phyloP scores from a whole-genome alignment of 2,329 filamentous ascomycete species.

The Periconia sp. region DNA sequence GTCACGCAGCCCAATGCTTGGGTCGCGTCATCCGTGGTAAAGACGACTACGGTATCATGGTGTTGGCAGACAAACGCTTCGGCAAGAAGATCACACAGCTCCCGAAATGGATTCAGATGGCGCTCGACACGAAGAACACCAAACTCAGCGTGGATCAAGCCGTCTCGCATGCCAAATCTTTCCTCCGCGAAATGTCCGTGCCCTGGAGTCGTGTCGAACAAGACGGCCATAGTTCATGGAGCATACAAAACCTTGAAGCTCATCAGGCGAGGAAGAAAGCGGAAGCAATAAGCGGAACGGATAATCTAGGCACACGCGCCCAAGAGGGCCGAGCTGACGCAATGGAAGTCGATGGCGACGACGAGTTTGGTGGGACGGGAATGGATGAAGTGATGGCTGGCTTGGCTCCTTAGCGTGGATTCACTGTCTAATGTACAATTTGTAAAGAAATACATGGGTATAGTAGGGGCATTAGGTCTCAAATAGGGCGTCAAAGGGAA shows the following conservation, averaged over 20 bases:
- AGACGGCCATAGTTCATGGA: slow-evolving; percentile 94
- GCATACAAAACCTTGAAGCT: slow-evolving; percentile 73
- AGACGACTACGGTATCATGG: slow-evolving; percentile 99
- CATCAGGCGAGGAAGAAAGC: slow-evolving; percentile 79
- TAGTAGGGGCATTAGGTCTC: too few species aligned
- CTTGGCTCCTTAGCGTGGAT: too few species aligned
- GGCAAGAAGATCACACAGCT: slow-evolving; percentile 89
- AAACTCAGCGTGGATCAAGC: slow-evolving; percentile 97
- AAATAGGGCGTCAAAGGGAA: too few species aligned
- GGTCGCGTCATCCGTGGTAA: slow-evolving; percentile 94
- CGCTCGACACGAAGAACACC: slow-evolving; percentile 80
- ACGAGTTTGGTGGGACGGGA: slow-evolving; percentile 43
- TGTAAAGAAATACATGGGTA: too few species aligned
- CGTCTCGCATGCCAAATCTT: slow-evolving; percentile 84
- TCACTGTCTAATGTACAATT: too few species aligned
- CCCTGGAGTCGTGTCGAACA: slow-evolving; percentile 83
- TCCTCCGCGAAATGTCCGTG: slow-evolving; percentile 89
- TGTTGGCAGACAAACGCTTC: slow-evolving; percentile 91
- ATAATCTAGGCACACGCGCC: slow-evolving; percentile 50
- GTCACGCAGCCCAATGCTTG: slow-evolving; percentile 95
- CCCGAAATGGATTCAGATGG: slow-evolving; percentile 96
- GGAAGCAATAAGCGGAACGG: slow-evolving; percentile 69
- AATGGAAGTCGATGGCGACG: slow-evolving; percentile 33
- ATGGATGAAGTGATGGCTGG: slow-evolving; percentile 47
- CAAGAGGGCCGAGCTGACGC: slow-evolving; percentile 36